Base-by-base conservation (phyloP, 257 asterid genomes). In the Paraleonurus japonicus region DNA sequence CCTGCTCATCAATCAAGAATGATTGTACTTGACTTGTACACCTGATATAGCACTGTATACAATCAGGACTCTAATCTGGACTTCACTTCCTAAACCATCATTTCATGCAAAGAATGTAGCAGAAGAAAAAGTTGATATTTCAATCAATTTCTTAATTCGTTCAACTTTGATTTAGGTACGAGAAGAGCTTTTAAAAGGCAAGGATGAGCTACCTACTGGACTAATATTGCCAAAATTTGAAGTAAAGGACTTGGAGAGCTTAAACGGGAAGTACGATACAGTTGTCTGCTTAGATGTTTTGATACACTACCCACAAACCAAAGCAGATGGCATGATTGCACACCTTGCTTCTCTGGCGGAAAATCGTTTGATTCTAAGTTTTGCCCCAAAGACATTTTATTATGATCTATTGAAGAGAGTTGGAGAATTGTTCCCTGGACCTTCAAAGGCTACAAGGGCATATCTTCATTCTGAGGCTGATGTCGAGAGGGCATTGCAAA, bases 371-470 rank as follows among this genome's bases (percentile, higher is more conserved):
- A 85, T 95, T 71, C 77, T 91, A 26, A 95, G 99, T 82, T 95
- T 95, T 48, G 99, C 97, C 33, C 99, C 99, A 1, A 89, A 91
- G 54, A 92, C 98, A 63, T 60, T 92, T 51, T 95, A 89, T 78
- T 95, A 95, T 65, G 85, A 71, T 82, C 65, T 88, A 45, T 81
- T 95, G 74, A 95, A 95, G 81, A 89, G 99, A 74, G 78, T 95
- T 0, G 98, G 99, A 5, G 99, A 95, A 81, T 74, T 95, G 75
- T 92, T 92, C 70, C 98, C 94, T 3, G 98, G 98, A n/a, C 96
- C 98, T 60, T 92, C 98, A 24, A 92, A 92, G 87, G 97, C 97
- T 12, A 92, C 98, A 37, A 81, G 98, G 77, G 97, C 97, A 0
- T 92, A 92, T 78, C 96, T 92, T 39, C 98, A 92, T 67, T 85